Percentiles rank a stretch among this genome's conserved stretches.
phyloP scores from a whole-genome alignment of 345 rosid genomes.

The Trapa incisa region DNA sequence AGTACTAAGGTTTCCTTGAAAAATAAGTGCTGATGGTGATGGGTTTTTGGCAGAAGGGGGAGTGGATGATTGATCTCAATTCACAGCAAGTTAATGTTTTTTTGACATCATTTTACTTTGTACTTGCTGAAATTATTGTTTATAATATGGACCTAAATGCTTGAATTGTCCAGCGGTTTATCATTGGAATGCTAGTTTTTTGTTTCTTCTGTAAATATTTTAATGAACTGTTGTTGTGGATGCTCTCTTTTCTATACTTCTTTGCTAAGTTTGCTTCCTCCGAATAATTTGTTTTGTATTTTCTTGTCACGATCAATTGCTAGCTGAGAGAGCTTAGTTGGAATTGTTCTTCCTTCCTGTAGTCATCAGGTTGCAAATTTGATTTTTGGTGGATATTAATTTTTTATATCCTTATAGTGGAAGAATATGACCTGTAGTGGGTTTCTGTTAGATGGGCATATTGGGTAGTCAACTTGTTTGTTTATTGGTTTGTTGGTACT shows the following conservation, averaged over 20 bases:
- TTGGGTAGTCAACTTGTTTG: conserved; percentile 9
- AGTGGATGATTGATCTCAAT: not conserved
- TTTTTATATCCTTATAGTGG: conserved; percentile 11
- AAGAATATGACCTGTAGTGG: conserved; percentile 9
- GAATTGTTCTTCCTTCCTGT: not conserved
- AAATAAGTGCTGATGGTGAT: not conserved
- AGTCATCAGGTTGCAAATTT: not conserved
- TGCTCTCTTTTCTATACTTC: not conserved
- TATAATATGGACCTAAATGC: not conserved
- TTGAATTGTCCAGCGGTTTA: not conserved
- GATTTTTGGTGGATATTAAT: not conserved
- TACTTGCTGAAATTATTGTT: not conserved
- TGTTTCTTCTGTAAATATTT: not conserved
- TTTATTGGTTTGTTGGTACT: conserved; percentile 18
- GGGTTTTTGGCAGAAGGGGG: not conserved
- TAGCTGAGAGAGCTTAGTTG: not conserved
- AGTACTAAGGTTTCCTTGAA: not conserved
- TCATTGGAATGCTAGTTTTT: not conserved
- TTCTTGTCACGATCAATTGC: not conserved
- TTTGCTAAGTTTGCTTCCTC: not conserved
- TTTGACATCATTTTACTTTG: not conserved
- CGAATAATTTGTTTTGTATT: not conserved
- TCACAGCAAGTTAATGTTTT: not conserved
- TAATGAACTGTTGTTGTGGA: not conserved
- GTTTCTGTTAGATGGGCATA: conserved; percentile 8